These are phyloP conservation scores for Russula earlei DNA, from an alignment of 768 basidiomycete species.

Conservation along the genomic window DNA sequence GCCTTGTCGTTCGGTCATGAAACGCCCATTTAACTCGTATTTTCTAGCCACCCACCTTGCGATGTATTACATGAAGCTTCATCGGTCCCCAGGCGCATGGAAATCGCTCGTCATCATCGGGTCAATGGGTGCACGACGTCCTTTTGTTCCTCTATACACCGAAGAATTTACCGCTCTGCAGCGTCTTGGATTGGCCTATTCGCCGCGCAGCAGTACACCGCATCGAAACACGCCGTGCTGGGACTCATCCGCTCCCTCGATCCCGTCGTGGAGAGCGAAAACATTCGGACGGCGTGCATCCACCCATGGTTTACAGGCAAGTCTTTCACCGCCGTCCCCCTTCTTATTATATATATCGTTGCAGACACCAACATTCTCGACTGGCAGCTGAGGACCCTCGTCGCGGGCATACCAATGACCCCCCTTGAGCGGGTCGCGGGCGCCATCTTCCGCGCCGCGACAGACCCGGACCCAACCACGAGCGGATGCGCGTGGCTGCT, in stretches of 20 bases:
- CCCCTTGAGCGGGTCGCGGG: conserved; percentile 41
- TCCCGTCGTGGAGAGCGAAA: conserved; percentile 27
- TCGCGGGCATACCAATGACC: conserved; percentile 41
- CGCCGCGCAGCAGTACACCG: conserved; percentile 36
- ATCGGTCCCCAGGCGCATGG: conserved; percentile 29
- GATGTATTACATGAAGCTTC: conserved; percentile 38
- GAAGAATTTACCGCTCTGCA: conserved; percentile 16
- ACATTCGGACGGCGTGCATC: conserved; percentile 38
- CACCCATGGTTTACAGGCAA: conserved; percentile 48
- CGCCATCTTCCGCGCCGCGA: conserved; percentile 44
- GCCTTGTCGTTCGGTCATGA: background rate
- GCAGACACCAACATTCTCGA: conserved; percentile 41
- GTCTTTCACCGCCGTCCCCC: background rate
- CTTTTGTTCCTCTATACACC: background rate
- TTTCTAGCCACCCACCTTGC: conserved; percentile 40
- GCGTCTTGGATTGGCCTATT: conserved; percentile 44
- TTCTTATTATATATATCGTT: background rate
- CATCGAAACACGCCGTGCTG: conserved; percentile 46
- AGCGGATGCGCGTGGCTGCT: conserved; percentile 41
- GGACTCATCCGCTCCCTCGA: conserved; percentile 44
- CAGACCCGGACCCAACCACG: conserved; percentile 34
- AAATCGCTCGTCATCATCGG: conserved; percentile 46
- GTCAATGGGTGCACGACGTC: conserved; percentile 36
- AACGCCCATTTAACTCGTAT: background rate
- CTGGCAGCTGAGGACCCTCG: conserved; percentile 30